phyloP scores from a whole-genome alignment of 129 eudicot genomes.

The Rutidosis leptorrhynchoides region DNA sequence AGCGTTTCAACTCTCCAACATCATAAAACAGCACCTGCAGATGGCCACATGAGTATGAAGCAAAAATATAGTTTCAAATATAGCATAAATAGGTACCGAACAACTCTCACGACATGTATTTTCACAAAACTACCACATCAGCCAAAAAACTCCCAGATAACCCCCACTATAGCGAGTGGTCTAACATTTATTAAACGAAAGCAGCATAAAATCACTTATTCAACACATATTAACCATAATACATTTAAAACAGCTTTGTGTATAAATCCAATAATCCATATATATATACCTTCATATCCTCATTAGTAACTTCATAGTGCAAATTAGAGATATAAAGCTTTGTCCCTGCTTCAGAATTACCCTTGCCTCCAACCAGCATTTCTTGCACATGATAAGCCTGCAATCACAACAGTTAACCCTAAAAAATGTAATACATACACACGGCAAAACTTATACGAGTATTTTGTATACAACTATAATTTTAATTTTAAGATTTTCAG shows the following conservation, averaged over 20 bases:
- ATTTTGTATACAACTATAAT: background rate
- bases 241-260: too few relatives aligned
- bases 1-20: conserved; percentile 50
- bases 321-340: conserved; percentile 50
- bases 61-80: too few relatives aligned
- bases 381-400: conserved; percentile 41
- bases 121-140: too few relatives aligned
- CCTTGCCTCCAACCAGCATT: conserved; percentile 28
- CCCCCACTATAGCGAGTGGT: too few relatives aligned
- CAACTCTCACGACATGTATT: too few relatives aligned
- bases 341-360: conserved; percentile 34
- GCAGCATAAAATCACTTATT: background rate
- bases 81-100: too few relatives aligned
- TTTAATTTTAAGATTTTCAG: too few relatives aligned
- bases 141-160: too few relatives aligned
- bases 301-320: conserved; percentile 49
- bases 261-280: background rate
- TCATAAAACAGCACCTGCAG: conserved; percentile 59
- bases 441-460: background rate
- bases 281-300: conserved; percentile 44
- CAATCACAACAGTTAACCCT: conserved; percentile 23
- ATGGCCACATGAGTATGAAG: conserved; percentile 13
- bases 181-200: too few relatives aligned
- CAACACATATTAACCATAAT: too few relatives aligned
- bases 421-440: conserved; percentile 5